Evolutionary conservation across 768 basidiomycete species (phyloP).

Genomic region (Amanita molliuscula): DNA sequence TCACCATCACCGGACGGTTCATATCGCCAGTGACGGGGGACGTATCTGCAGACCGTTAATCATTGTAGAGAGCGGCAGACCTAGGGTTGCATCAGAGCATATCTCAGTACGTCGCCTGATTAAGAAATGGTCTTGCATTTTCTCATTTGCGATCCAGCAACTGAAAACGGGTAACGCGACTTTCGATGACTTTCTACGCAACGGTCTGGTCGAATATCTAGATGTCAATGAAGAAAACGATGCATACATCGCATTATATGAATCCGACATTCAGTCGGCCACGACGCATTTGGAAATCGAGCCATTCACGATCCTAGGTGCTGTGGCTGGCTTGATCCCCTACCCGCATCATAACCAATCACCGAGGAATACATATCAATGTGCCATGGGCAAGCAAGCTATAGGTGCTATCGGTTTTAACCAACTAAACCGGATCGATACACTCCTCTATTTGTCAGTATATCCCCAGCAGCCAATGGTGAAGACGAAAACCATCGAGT

Average conservation of each 20-base stretch:
- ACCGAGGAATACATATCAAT: conserved; percentile 98
- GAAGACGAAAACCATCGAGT: conserved; percentile 96
- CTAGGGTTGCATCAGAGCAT: conserved; percentile 74
- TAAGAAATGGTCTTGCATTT: neutral
- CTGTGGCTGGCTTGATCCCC: conserved; percentile 96
- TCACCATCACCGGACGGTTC: conserved; percentile 87
- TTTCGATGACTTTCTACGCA: conserved; percentile 90
- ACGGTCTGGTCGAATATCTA: conserved; percentile 93
- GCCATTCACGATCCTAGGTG: conserved; percentile 94
- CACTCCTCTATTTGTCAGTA: conserved; percentile 92
- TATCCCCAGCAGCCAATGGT: conserved; percentile 99
- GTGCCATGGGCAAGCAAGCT: conserved; percentile 99
- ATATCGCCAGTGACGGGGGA: conserved; percentile 95
- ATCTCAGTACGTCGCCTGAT: conserved; percentile 43
- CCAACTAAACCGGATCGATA: conserved; percentile 96
- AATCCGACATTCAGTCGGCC: conserved; percentile 65
- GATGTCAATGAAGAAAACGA: conserved; percentile 99
- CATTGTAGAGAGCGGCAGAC: conserved; percentile 77
- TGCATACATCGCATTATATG: conserved; percentile 91
- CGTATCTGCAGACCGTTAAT: conserved; percentile 97
- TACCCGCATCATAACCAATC: conserved; percentile 99
- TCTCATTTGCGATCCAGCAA: conserved; percentile 31
- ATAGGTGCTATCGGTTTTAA: conserved; percentile 99
- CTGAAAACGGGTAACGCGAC: conserved; percentile 69
- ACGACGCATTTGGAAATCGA: conserved; percentile 98